Evolutionary conservation across 2,329 filamentous ascomycete genomes (phyloP).

Genomic region (Colletotrichum sp.): DNA sequence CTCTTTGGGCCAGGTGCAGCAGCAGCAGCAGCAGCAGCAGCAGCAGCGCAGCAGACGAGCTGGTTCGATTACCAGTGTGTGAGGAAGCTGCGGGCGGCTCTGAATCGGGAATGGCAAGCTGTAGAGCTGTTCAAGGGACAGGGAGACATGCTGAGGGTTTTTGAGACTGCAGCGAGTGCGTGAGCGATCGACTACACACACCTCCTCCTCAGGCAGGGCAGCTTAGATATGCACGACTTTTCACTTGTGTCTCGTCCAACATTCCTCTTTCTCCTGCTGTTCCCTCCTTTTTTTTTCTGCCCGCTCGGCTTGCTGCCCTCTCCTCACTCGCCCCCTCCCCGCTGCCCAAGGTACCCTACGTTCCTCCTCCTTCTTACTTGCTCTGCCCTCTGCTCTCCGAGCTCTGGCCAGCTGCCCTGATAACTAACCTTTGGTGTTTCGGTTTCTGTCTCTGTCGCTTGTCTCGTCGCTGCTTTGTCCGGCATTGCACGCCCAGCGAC

Average conservation of each 20-base stretch:
- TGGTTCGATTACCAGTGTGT: background rate
- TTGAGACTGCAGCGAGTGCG: background rate
- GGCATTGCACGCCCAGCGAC: background rate
- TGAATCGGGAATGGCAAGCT: conserved; percentile 3
- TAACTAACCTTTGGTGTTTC: background rate
- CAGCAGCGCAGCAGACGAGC: background rate
- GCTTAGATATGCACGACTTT: background rate
- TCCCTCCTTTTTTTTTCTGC: background rate
- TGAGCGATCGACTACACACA: background rate
- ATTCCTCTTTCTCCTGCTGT: background rate
- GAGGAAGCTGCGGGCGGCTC: conserved; percentile 1
- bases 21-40: background rate
- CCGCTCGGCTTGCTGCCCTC: background rate
- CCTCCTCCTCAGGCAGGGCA: background rate
- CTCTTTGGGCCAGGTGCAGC: background rate
- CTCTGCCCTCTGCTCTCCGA: background rate
- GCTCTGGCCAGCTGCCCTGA: background rate
- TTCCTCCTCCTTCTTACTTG: background rate
- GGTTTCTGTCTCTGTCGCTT: background rate
- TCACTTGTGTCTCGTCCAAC: background rate
- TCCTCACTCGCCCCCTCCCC: background rate
- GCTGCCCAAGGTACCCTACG: background rate
- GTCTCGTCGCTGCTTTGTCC: background rate
- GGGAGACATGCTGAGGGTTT: background rate
- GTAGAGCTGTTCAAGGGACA: background rate